Percentiles rank a stretch among this genome's conserved stretches.
Conservation (phyloP, 805 yeast species). For the Metschnikowia chrysomelidarum region DNA sequence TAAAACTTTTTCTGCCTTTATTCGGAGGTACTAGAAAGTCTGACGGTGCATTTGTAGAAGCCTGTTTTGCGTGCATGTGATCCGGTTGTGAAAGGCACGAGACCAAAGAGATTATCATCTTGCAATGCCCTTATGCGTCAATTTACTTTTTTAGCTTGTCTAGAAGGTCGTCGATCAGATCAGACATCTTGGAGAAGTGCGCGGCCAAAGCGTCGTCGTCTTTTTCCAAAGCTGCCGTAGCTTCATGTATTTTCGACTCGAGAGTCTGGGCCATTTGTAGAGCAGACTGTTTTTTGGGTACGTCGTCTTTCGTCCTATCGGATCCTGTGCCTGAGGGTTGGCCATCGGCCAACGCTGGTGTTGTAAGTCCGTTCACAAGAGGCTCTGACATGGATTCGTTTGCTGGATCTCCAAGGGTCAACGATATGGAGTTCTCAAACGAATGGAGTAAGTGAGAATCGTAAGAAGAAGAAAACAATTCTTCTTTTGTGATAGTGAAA, state of each 20-base stretch:
- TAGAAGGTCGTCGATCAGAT: conserved; percentile 17
- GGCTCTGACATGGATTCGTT: conserved; percentile 13
- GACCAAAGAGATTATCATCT: no score
- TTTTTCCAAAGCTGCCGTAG: conserved; percentile 23
- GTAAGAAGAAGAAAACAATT: no score
- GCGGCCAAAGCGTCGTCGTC: conserved; percentile 29
- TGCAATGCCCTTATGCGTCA: no score
- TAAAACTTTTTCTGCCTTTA: no score
- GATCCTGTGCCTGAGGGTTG: conserved; percentile 18
- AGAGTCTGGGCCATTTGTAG: conserved; percentile 36
- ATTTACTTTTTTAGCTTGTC: background rate
- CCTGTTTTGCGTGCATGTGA: no score
- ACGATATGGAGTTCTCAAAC: no score
- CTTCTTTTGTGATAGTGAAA: no score
- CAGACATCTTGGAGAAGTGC: conserved; percentile 25
- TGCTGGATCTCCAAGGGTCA: no score
- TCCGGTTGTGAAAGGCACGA: no score
- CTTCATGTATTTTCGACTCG: conserved; percentile 25
- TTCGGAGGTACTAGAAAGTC: no score
- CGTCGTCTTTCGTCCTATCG: conserved; percentile 7
- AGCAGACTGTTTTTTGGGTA: conserved; percentile 16
- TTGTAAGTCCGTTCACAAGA: conserved; percentile 30
- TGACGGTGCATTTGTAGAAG: no score
- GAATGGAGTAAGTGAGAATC: no score
- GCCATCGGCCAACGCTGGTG: conserved; percentile 33